phyloP scores from a whole-genome alignment of 768 basidiomycete species.

The Phlebiopsis flavidoalba region DNA sequence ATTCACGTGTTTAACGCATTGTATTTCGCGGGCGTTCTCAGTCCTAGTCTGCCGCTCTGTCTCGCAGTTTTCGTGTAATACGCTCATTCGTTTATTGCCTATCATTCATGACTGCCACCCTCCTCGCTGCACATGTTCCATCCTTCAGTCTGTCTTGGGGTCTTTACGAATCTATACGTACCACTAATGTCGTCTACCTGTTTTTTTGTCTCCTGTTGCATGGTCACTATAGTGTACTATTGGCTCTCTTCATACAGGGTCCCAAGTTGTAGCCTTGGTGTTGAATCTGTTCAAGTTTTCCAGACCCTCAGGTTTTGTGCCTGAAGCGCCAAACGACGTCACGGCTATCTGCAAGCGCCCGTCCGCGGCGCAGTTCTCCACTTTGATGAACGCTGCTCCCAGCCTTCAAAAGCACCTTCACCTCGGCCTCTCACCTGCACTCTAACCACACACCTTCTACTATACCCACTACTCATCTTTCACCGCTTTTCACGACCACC shows the following conservation, averaged over 20 bases:
- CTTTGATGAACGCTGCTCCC: neutral
- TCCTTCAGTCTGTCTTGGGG: neutral
- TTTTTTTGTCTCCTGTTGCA: constrained; percentile 1
- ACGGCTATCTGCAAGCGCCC: neutral
- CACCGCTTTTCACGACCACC: neutral
- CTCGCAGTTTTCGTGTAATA: neutral
- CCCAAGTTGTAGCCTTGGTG: neutral
- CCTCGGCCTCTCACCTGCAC: neutral
- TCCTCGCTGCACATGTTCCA: neutral
- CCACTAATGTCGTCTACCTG: neutral
- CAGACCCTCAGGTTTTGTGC: neutral
- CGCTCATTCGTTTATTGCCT: neutral
- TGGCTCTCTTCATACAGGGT: neutral
- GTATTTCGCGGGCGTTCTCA: neutral
- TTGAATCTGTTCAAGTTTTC: neutral
- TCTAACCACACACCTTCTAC: neutral
- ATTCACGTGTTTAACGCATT: neutral
- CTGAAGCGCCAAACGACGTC: neutral
- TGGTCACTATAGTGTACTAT: neutral
- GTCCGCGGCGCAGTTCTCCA: constrained; percentile 4
- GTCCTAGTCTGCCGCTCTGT: neutral
- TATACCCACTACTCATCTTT: neutral
- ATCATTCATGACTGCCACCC: neutral
- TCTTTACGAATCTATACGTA: constrained; percentile 1
- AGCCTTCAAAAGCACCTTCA: constrained; percentile 3